A percentile compares a stretch with the other conserved stretches of the same genome.
Evolutionary conservation across 2,329 filamentous ascomycete genomes (phyloP).

Genomic region (Bipolaris gigantea): DNA sequence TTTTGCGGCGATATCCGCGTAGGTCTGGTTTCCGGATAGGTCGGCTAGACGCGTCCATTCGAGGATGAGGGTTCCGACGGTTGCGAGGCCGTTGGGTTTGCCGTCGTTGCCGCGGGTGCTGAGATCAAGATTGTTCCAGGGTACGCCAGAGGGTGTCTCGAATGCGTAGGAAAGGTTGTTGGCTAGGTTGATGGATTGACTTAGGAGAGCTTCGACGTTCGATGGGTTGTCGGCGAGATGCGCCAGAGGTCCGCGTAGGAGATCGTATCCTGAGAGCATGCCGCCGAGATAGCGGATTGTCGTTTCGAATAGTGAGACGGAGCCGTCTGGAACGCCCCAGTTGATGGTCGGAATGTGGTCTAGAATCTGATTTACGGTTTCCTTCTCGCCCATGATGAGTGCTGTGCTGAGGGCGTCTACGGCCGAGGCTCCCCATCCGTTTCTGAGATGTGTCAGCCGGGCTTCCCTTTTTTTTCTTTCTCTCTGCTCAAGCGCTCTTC

Average conservation of each 20-base stretch:
- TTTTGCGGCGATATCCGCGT: conserved; percentile 66
- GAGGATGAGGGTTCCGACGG: conserved; percentile 74
- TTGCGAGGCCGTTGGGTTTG: conserved; percentile 71
- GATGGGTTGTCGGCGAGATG: conserved; percentile 51
- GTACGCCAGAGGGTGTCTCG: conserved; percentile 73
- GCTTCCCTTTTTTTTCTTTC: background rate
- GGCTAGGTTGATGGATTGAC: conserved; percentile 69
- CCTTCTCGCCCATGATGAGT: conserved; percentile 70
- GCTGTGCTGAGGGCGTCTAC: conserved; percentile 81
- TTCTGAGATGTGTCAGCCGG: conserved; percentile 52
- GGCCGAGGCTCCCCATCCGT: conserved; percentile 82
- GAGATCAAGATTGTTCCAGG: conserved; percentile 69
- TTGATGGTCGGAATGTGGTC: conserved; percentile 71
- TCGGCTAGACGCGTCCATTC: conserved; percentile 85
- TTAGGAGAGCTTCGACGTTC: conserved; percentile 62
- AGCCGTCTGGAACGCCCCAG: conserved; percentile 61
- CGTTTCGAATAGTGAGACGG: conserved; percentile 82
- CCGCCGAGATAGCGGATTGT: conserved; percentile 87
- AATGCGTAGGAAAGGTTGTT: conserved; percentile 78
- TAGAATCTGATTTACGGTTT: conserved; percentile 71
- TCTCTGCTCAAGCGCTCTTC: background rate
- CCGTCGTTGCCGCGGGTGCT: conserved; percentile 53
- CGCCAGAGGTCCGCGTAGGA: conserved; percentile 68
- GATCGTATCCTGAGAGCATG: conserved; percentile 73
- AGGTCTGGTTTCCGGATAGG: conserved; percentile 67